Evolutionary conservation across 495 filamentous ascomycete species (phyloP).

Genomic region (Aspergillus ellipticus): DNA sequence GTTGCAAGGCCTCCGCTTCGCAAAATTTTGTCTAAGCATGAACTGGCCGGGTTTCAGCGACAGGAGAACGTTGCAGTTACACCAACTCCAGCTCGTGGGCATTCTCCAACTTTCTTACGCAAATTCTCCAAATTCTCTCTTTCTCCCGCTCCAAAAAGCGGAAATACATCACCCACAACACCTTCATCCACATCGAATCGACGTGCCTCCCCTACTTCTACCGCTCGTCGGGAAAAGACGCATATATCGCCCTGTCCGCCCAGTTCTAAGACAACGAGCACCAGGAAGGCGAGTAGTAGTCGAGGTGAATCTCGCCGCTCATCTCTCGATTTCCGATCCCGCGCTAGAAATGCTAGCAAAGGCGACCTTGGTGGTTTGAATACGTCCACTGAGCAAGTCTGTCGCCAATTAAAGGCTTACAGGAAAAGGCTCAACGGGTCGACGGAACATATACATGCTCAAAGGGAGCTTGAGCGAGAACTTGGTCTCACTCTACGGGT

Average conservation of each 20-base stretch:
- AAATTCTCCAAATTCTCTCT: slow-evolving; percentile 50
- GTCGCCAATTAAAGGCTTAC: slow-evolving; percentile 74
- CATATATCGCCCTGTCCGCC: slow-evolving; percentile 47
- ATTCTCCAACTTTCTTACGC: slow-evolving; percentile 62
- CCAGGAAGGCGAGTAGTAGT: slow-evolving; percentile 18
- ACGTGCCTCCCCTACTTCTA: slow-evolving; percentile 28
- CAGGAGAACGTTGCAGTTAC: slow-evolving; percentile 42
- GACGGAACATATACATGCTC: slow-evolving; percentile 57
- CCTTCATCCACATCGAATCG: slow-evolving; percentile 35
- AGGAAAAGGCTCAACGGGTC: slow-evolving; percentile 72
- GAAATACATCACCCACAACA: slow-evolving; percentile 20
- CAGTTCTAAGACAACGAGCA: slow-evolving; percentile 29
- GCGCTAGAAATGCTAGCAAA: slow-evolving; percentile 50
- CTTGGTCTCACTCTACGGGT: slow-evolving; percentile 69
- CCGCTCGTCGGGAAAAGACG: slow-evolving; percentile 23
- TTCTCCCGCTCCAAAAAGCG: slow-evolving; percentile 30
- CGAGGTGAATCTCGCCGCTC: slow-evolving; percentile 43
- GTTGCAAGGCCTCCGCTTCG: slow-evolving; percentile 63
- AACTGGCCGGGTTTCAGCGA: slow-evolving; percentile 72
- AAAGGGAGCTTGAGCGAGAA: slow-evolving; percentile 76
- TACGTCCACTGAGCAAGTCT: slow-evolving; percentile 75
- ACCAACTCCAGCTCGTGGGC: slow-evolving; percentile 52
- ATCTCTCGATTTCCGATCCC: slow-evolving; percentile 54
- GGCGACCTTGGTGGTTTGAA: slow-evolving; percentile 62
- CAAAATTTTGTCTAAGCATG: slow-evolving; percentile 69